Base-by-base conservation (phyloP, 169 alveolate species). In the Plasmodium gaboni region DNA sequence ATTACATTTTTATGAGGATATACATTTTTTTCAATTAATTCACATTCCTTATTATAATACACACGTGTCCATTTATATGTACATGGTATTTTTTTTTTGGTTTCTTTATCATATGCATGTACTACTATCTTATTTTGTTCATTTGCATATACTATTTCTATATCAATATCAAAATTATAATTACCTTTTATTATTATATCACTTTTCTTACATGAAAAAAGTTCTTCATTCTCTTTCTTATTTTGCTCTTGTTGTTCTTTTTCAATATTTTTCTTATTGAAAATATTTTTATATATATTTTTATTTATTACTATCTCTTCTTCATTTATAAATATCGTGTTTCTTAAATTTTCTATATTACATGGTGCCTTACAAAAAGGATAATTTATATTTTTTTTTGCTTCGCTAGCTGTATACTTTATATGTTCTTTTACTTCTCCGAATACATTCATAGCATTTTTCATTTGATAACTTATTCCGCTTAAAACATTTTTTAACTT, bases 301-400 rank as follows among this genome's bases (percentile, higher is more conserved):
- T 76, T 76, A 24, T 42, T 76, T 44, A 76, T 76, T 19, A 76
- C 44, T 32, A 76, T 76, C 67, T 76, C 89, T 42, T 70, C 89
- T 13, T 76, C 89, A 57, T 76, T 76, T 17, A 76, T 76, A 57
- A 26, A 76, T 22, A 76, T 76, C 13, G 78, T 76, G 24, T 76
- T 76, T 64, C 67, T 76, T 17, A 76, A 32, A 22, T 63, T 68
- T 13, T 76, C 89, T 13, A 76, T 76, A 59, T 65, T 76, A 64
- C 89, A 76, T n/a, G 89, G 89, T n/a, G 89, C 61, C 26, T 76
- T 76, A 13, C 89, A 76, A 50, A 76, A 76, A 1, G 89, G 76
- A 57, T 76, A 76, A 12, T 76, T 76, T 42, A 76, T 76, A 76
- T 76, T 76, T 76, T 76, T 76, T 46, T 68, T 48, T 1, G 89